These are phyloP conservation scores for Crithidia sp. DNA, from an alignment of 208 protist genomes.

Conservation along the genomic window DNA sequence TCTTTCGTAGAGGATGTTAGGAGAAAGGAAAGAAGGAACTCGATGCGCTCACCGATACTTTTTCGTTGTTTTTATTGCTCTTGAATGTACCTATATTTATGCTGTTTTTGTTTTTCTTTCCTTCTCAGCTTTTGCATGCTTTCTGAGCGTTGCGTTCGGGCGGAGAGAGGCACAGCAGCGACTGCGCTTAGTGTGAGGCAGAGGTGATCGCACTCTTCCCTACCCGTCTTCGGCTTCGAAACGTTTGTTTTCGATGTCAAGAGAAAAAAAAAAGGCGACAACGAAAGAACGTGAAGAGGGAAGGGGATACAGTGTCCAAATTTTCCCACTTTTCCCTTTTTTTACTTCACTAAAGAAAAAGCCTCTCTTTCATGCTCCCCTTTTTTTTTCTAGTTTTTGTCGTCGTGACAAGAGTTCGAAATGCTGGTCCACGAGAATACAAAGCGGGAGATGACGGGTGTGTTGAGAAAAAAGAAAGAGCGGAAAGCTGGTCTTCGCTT, in stretches of 20 bases:
- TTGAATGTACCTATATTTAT: slow-evolving; percentile 7
- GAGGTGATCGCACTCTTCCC: no score
- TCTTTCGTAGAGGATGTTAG: not conserved
- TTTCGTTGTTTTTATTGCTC: not conserved
- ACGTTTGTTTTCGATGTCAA: not conserved
- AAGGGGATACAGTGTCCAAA: no score
- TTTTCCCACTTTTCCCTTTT: no score
- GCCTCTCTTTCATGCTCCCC: no score
- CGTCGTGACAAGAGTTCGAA: no score
- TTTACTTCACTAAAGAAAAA: no score
- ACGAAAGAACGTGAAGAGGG: not conserved
- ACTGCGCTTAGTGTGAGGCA: no score
- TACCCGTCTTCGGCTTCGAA: no score
- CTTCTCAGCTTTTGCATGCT: not conserved
- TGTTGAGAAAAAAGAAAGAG: not conserved
- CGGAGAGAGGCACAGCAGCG: no score
- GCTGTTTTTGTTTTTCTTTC: not conserved
- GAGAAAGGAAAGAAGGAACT: not conserved
- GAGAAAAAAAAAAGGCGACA: not conserved
- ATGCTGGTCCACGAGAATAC: no score
- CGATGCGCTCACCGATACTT: not conserved
- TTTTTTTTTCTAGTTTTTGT: no score
- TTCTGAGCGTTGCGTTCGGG: not conserved
- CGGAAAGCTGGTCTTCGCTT: not conserved
- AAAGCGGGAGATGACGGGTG: not conserved